These are phyloP conservation scores for Mycena kentingensis DNA, from an alignment of 768 basidiomycete species.

Conservation along the genomic window DNA sequence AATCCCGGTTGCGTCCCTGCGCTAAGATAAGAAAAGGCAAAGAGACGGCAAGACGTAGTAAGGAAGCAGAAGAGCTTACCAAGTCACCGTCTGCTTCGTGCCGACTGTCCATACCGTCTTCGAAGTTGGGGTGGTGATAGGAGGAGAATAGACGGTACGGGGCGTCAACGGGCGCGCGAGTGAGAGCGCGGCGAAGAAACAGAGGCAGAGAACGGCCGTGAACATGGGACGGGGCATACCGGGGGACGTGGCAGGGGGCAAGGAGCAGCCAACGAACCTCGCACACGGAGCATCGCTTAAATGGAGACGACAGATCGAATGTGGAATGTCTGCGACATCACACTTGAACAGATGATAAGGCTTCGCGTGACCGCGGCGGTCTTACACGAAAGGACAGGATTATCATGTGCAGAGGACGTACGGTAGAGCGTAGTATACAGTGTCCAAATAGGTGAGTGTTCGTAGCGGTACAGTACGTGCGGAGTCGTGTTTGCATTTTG, in stretches of 20 bases:
- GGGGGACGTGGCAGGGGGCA: conserved; percentile 6
- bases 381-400: neutral
- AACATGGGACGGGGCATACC: conserved; percentile 14
- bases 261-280: conserved; percentile 7
- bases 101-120: conserved; percentile 55
- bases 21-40: neutral
- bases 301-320: neutral
- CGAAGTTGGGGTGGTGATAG: conserved; percentile 49
- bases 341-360: neutral
- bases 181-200: conserved; percentile 32
- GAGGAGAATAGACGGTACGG: conserved; percentile 52
- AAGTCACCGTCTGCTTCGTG: conserved; percentile 48
- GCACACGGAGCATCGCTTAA: conserved; percentile 14
- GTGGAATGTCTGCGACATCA: neutral
- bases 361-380: neutral
- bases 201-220: conserved; percentile 34
- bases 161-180: conserved; percentile 39
- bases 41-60: too few species aligned
- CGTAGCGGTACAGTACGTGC: conserved; percentile 12
- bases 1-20: conserved; percentile 9
- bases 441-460: neutral
- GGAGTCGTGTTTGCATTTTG: neutral
- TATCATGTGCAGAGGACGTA: neutral
- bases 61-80: conserved; percentile 40
- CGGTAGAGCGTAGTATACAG: neutral